phyloP scores from a whole-genome alignment of 768 basidiomycete genomes.

The Russula sp. region DNA sequence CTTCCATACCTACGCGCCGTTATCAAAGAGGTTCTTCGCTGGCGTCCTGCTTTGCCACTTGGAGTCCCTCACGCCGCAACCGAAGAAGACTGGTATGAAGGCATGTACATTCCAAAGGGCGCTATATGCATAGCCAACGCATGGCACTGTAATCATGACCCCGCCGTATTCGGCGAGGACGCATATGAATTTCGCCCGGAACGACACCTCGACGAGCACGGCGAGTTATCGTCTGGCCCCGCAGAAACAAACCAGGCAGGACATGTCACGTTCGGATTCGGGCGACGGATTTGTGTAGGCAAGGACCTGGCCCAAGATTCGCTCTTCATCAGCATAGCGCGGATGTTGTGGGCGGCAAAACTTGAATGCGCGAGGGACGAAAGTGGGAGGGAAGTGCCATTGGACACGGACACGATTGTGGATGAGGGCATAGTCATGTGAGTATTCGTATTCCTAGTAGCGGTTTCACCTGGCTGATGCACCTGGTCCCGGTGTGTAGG shows the following conservation, averaged over 20 bases:
- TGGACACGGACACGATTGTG: background rate
- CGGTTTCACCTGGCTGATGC: background rate
- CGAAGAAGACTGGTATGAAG: conserved; percentile 28
- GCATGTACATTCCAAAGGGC: conserved; percentile 30
- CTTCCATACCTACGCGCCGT: conserved; percentile 22
- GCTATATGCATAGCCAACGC: conserved; percentile 28
- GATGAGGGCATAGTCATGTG: conserved; percentile 12
- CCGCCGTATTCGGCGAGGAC: conserved; percentile 16
- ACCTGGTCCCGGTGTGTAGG: background rate
- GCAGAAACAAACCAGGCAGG: conserved; percentile 14
- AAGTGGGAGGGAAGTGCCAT: conserved; percentile 6
- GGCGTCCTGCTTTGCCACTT: background rate
- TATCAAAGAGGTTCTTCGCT: conserved; percentile 16
- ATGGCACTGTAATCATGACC: conserved; percentile 9
- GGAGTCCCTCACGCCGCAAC: background rate
- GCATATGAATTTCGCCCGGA: conserved; percentile 21
- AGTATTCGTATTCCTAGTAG: background rate
- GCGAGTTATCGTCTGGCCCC: background rate
- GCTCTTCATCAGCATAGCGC: conserved; percentile 21
- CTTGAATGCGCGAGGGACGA: conserved; percentile 12
- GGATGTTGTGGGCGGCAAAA: conserved; percentile 20
- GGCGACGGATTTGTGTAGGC: conserved; percentile 22
- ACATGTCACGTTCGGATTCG: conserved; percentile 18
- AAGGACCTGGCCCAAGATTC: conserved; percentile 18
- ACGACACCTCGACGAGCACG: conserved; percentile 17